These are phyloP conservation scores for Ramaria sp. DNA, from an alignment of 768 basidiomycete genomes.

Conservation along the genomic window DNA sequence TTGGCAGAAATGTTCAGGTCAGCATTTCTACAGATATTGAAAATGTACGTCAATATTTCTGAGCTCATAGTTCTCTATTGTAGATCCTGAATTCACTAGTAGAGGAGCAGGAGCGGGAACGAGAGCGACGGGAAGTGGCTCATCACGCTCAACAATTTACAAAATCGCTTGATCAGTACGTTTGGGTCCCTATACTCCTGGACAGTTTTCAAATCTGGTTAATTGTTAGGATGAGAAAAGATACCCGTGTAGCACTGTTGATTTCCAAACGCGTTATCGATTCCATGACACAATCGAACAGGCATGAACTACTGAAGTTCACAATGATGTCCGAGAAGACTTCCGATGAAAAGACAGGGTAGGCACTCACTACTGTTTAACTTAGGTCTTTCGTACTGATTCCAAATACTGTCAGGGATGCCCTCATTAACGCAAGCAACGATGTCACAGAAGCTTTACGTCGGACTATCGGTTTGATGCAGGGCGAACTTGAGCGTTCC, in stretches of 20 bases:
- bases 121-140: conserved; percentile 40
- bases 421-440: conserved; percentile 78
- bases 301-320: conserved; percentile 60
- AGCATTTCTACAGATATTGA: background rate
- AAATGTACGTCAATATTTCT: background rate
- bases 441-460: conserved; percentile 84
- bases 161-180: conserved; percentile 41
- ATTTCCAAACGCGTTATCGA: conserved; percentile 69
- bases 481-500: conserved; percentile 83
- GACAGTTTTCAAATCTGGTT: conserved; percentile 18
- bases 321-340: conserved; percentile 38
- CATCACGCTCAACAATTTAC: conserved; percentile 34
- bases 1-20: conserved; percentile 63
- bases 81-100: conserved; percentile 61
- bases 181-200: conserved; percentile 8
- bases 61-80: conserved; percentile 8
- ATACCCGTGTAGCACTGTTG: conserved; percentile 58
- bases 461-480: conserved; percentile 79
- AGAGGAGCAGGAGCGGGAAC: conserved; percentile 53
- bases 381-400: background rate
- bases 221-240: conserved; percentile 36
- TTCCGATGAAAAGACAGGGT: conserved; percentile 53
- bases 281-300: conserved; percentile 40
- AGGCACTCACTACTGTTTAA: conserved; percentile 18
- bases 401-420: conserved; percentile 31